Percentiles rank a stretch among this genome's conserved stretches.
Conservation (phyloP, 768 basidiomycete species). For the button mushroom (Agaricus bisporus) region DNA sequence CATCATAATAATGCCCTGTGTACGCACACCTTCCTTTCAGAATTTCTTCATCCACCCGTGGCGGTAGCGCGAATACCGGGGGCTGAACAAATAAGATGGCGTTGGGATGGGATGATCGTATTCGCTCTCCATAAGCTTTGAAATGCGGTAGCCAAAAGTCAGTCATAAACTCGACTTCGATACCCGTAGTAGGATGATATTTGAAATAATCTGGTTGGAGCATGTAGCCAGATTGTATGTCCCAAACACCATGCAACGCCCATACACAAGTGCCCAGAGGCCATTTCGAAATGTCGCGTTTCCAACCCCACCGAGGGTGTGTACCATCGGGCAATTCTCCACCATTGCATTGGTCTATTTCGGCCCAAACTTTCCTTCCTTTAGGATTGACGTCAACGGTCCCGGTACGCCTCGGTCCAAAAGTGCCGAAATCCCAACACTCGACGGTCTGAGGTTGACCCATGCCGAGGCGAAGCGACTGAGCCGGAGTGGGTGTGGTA, state of each 20-base stretch:
- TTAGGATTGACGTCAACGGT: constrained; percentile 80
- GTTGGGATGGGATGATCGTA: constrained; percentile 67
- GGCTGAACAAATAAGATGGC: constrained; percentile 90
- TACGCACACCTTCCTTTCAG: constrained; percentile 65
- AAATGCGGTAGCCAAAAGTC: constrained; percentile 82
- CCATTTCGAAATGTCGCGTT: constrained; percentile 58
- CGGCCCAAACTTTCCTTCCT: constrained; percentile 74
- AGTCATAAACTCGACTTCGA: constrained; percentile 57
- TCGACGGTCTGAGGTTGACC: constrained; percentile 79
- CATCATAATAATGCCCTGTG: constrained; percentile 91
- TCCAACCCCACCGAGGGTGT: constrained; percentile 80
- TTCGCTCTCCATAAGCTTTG: constrained; percentile 44
- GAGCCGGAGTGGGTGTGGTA: constrained; percentile 77
- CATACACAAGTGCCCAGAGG: constrained; percentile 75
- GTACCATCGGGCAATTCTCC: constrained; percentile 37
- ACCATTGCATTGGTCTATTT: constrained; percentile 26
- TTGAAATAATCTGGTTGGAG: constrained; percentile 75
- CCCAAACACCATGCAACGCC: constrained; percentile 91
- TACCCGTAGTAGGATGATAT: constrained; percentile 32
- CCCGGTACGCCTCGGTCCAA: constrained; percentile 74
- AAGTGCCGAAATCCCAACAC: constrained; percentile 70
- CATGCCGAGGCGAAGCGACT: constrained; percentile 84
- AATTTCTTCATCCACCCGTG: constrained; percentile 47
- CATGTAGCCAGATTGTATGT: constrained; percentile 59
- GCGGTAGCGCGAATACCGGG: constrained; percentile 83